Evolutionary conservation across 352 stramenopile genomes (phyloP).

Genomic region (Phytophthora citrophthora): DNA sequence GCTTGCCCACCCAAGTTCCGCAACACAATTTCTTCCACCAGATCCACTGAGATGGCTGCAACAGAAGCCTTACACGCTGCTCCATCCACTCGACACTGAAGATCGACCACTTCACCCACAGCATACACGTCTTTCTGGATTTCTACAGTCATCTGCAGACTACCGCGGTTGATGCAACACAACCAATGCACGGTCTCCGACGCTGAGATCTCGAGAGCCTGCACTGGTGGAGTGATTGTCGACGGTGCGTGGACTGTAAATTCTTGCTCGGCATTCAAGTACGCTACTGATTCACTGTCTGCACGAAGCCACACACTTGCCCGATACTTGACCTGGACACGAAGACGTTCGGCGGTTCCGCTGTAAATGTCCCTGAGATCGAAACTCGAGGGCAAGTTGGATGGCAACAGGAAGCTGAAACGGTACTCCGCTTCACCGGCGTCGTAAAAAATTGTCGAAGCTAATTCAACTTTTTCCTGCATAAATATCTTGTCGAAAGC

Average conservation of each 20-base stretch:
- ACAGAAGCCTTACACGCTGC: constrained; percentile 27
- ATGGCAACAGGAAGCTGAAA: constrained; percentile 32
- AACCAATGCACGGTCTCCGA: constrained; percentile 38
- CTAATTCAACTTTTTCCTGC: constrained; percentile 40
- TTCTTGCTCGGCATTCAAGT: constrained; percentile 31
- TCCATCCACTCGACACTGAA: constrained; percentile 32
- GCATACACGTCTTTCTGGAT: constrained; percentile 32
- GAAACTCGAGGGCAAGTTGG: constrained; percentile 35
- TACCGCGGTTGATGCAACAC: constrained; percentile 38
- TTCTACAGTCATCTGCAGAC: constrained; percentile 23
- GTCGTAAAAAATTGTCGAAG: constrained; percentile 13
- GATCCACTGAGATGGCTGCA: constrained; percentile 25
- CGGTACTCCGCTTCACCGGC: constrained; percentile 26
- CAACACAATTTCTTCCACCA: constrained; percentile 35
- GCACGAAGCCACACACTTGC: constrained; percentile 38
- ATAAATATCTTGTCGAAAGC: constrained; percentile 41
- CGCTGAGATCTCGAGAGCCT: constrained; percentile 32
- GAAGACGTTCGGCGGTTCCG: constrained; percentile 32
- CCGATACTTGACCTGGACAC: constrained; percentile 35
- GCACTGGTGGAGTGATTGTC: constrained; percentile 25
- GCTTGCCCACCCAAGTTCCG: constrained; percentile 20
- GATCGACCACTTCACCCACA: constrained; percentile 20
- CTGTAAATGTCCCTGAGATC: constrained; percentile 38
- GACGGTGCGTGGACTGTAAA: constrained; percentile 34
- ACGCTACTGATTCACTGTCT: constrained; percentile 37